Evolutionary conservation across 352 stramenopile genomes (phyloP).

Genomic region (Pythium coloratum): DNA sequence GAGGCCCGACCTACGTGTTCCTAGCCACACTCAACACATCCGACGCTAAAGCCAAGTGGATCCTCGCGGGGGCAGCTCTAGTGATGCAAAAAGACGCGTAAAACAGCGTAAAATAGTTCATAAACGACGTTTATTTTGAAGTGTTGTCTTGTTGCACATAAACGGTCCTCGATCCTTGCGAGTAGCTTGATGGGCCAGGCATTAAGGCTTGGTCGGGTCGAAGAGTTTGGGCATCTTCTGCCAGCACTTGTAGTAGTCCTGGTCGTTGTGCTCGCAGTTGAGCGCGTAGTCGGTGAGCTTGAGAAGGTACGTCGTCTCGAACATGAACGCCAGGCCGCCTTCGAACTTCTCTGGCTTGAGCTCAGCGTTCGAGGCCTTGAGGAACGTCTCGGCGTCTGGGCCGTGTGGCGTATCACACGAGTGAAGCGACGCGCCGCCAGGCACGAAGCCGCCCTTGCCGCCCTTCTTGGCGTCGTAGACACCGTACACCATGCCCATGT

Average conservation of each 20-base stretch:
- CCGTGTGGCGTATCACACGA: conserved; percentile 90
- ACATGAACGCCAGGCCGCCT: conserved; percentile 96
- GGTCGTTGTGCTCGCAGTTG: conserved; percentile 84
- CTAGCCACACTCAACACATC: conserved; percentile 93
- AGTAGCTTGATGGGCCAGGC: no score
- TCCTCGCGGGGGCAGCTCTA: conserved; percentile 90
- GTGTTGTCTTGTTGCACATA: conserved; percentile 1
- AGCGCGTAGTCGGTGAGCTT: conserved; percentile 90
- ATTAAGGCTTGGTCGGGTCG: conserved; percentile 40
- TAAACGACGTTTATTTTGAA: conserved; percentile 1
- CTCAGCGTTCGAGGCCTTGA: conserved; percentile 80
- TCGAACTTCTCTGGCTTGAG: conserved; percentile 91
- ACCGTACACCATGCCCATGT: conserved; percentile 97
- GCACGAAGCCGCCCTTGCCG: conserved; percentile 85
- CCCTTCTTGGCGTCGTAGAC: conserved; percentile 95
- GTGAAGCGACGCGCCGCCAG: conserved; percentile 93
- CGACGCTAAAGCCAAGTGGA: conserved; percentile 89
- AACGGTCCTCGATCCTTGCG: neutral
- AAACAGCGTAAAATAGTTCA: neutral
- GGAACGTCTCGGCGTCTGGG: conserved; percentile 92
- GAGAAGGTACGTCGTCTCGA: conserved; percentile 94
- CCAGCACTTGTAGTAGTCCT: conserved; percentile 94
- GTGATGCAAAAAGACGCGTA: conserved; percentile 90
- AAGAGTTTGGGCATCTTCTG: conserved; percentile 90
- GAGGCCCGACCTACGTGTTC: conserved; percentile 96